phyloP scores from a whole-genome alignment of 1,139 yeast genomes.

The Diutina rugosa region DNA sequence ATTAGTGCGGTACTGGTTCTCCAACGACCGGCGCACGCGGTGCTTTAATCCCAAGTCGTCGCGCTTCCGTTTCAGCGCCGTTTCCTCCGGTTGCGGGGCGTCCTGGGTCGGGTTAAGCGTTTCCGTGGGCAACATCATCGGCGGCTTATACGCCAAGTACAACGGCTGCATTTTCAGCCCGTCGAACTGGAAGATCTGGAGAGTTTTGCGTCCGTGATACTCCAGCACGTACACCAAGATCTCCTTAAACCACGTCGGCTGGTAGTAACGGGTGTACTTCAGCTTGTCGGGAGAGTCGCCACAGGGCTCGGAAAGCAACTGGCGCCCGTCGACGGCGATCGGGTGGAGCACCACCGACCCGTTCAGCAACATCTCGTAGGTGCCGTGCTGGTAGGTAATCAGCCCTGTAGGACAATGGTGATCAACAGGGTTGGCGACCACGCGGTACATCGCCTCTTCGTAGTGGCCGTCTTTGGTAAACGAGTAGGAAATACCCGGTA shows the following conservation, averaged over 20 bases:
- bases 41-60: constrained; percentile 23
- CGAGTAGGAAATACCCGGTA: constrained; percentile 88
- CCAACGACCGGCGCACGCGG: constrained; percentile 57
- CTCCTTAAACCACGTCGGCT: constrained; percentile 45
- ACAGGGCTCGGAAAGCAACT: constrained; percentile 81
- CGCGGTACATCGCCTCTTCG: constrained; percentile 82
- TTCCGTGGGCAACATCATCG: constrained; percentile 87
- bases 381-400: constrained; percentile 81
- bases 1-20: constrained; percentile 60
- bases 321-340: constrained; percentile 83
- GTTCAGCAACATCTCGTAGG: constrained; percentile 45
- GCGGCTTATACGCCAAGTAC: constrained; percentile 85
- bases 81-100: constrained; percentile 17
- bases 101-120: constrained; percentile 75
- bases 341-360: constrained; percentile 67
- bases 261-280: constrained; percentile 58
- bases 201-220: constrained; percentile 71
- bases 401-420: constrained; percentile 81
- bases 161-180: constrained; percentile 80
- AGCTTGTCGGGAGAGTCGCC: constrained; percentile 33
- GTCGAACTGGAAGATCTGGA: constrained; percentile 68
- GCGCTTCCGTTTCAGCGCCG: constrained; percentile 8
- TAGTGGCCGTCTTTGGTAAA: constrained; percentile 84
- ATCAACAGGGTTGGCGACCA: constrained; percentile 54
- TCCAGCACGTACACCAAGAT: constrained; percentile 53